phyloP scores from a whole-genome alignment of 1,139 yeast genomes.

The Suhomyces chickasaworum region DNA sequence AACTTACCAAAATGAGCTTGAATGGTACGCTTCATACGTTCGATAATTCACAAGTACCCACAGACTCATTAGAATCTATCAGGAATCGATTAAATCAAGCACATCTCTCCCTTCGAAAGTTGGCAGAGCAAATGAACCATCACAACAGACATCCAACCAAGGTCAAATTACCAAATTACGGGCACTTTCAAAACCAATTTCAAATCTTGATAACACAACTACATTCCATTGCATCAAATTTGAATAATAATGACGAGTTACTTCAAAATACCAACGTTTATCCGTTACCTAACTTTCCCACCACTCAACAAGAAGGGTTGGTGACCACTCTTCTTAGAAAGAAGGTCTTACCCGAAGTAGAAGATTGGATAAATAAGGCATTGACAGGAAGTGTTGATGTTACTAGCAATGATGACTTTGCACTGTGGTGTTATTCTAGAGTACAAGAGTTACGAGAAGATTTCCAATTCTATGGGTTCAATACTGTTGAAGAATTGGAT shows the following conservation, averaged over 20 bases:
- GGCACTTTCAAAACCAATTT: conserved; percentile 70
- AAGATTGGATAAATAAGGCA: conserved; percentile 77
- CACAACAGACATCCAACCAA: conserved; percentile 43
- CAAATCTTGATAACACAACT: conserved; percentile 82
- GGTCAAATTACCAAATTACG: conserved; percentile 43
- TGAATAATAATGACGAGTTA: conserved; percentile 61
- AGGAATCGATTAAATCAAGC: conserved; percentile 49
- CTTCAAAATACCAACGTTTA: conserved; percentile 72
- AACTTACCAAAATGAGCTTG: neutral
- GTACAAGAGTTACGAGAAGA: conserved; percentile 56
- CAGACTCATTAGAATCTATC: conserved; percentile 45
- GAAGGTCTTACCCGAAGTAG: conserved; percentile 87
- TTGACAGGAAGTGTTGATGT: conserved; percentile 28
- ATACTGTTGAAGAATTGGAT: conserved; percentile 51
- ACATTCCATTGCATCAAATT: conserved; percentile 66
- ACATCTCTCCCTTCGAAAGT: conserved; percentile 44
- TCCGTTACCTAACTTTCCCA: conserved; percentile 83
- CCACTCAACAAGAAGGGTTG: conserved; percentile 78
- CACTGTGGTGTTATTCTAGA: conserved; percentile 61
- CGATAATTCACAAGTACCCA: conserved; percentile 35
- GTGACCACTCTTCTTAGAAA: conserved; percentile 82
- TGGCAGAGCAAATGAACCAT: conserved; percentile 45
- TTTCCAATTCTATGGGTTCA: conserved; percentile 64
- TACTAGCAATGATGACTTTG: conserved; percentile 53
- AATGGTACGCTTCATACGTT: conserved; percentile 8